Conservation (phyloP, 176 grass and related monocot genomes). For the Thinopyrum elongatum region DNA sequence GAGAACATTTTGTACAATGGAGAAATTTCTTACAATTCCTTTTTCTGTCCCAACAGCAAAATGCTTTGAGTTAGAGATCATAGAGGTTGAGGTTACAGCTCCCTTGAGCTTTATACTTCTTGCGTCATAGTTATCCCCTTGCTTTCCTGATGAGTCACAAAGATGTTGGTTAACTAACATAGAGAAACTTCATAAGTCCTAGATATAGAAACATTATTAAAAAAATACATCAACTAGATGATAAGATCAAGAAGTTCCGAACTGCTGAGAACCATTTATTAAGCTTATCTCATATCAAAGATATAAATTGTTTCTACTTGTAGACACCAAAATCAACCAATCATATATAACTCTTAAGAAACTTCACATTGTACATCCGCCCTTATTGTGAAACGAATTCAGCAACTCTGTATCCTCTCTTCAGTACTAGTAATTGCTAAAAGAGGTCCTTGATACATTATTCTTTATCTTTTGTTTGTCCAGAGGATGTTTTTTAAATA, state of each 20-base stretch:
- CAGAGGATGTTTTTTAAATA: not conserved
- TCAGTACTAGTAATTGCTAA: conserved; percentile 11
- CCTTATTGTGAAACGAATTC: not conserved
- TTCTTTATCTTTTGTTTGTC: not conserved
- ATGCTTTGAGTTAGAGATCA: conserved; percentile 61
- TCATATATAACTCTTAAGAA: not conserved
- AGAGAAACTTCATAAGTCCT: conserved; percentile 12
- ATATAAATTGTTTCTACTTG: not conserved
- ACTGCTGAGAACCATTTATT: not conserved
- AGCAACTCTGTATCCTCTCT: not conserved
- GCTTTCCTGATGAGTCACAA: conserved; percentile 64
- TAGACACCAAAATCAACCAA: not conserved
- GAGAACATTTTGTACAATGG: not conserved
- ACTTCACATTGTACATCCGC: not conserved
- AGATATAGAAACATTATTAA: not conserved
- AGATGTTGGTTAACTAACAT: conserved; percentile 15
- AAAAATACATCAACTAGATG: conserved; percentile 1
- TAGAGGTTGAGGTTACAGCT: conserved; percentile 50
- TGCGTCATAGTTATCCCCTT: conserved; percentile 61
- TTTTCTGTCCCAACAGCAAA: conserved; percentile 85
- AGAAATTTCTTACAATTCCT: conserved; percentile 74
- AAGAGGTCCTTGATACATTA: not conserved
- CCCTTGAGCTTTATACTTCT: conserved; percentile 77
- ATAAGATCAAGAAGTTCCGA: not conserved
- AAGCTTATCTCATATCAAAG: not conserved